Base-by-base conservation (phyloP, 306 rosid species). In the Casuarina equisetifolia region DNA sequence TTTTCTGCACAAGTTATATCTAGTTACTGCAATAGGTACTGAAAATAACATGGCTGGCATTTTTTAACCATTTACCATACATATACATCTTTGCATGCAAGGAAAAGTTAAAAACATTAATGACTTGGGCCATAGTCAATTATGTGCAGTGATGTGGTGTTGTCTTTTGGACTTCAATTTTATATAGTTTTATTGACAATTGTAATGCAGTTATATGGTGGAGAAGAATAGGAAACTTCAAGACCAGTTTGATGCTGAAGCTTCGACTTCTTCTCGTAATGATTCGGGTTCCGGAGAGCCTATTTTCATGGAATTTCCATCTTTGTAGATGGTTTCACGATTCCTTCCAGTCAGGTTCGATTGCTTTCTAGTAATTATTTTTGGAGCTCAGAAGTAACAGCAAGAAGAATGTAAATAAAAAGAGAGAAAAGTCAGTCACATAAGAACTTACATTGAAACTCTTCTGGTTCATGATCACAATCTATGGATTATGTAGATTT, bases 311-410 rank as follows among this genome's bases (percentile, higher is more conserved):
- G 96, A 52, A 90, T 94, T 79, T 90, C 97, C 68, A 91, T 91
- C 67, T 94, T 94, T 78, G 97, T 89, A 38, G 98, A 92, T 72
- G 98, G 98, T 80, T 92, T 90, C 86, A 94, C 97, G 3, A 81
- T 88, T 81, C 98, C 98, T 74, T 87, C 97, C 61, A 89, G 83
- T 69, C 97, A 89, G 97, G 98, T 92, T 74, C 43, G 13, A 74
- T 25, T 73, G 45, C 12, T n/a, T 54, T 57, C 72, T 39, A 54
- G 13, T 13, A 3, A 25, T 76, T 64, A 58, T 74, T 12, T 61
- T 55, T 51, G 64, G 48, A 53, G 45, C 55, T 73, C 20, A 49
- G 63, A 62, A 71, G 40, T 80, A 62, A 16, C 1, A 61, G 17
- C 3, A 13, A 15, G 45, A 1, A 20, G 11, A 9, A 55, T 57